Evolutionary conservation across 768 basidiomycete species (phyloP), one percentile per base, ranked within the genome.

Genomic region (Trametes meyenii): DNA sequence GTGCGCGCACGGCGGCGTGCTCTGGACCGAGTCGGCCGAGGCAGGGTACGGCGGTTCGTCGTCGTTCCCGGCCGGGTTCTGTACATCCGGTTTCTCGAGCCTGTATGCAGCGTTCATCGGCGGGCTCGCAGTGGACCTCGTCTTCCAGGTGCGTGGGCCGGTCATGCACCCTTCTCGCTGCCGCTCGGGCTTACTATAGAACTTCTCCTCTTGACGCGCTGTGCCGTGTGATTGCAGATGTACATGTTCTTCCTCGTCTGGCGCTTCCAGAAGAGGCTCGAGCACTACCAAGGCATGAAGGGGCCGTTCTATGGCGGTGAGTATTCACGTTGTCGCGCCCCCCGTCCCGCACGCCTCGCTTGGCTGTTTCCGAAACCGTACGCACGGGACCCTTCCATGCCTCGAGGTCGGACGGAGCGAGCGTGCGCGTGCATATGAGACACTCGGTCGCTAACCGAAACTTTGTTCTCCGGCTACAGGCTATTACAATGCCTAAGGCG

Each of bases 161-260:
- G 74, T 74, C 51, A 54, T 40, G 60, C 60, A 62, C 60, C 63
- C 48, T 64, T 58, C 48, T 43, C 50, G 36, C 49, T 43, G 57
- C 60, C 65, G 60, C 68, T 66, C 55, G 62, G 33, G 67, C 64
- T 60, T 17, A 60, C 55, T 4, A 43, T 46, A 19, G 61, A 65
- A 65, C 70, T 68, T 69, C 73, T 70, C 61, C 40, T n/a, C n/a
- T 56, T 43, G 36, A 49, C 62, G 43, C 35, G 51, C 26, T 35
- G 44, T 29, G 62, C 23, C 67, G 23, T 65, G 40, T 53, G 52
- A 50, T 64, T 40, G 53, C 67, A 89, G 89, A 69, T 87, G 52
- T 90, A 90, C 79, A 87, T 90, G 86, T 84, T 81, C 73, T 89
- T 90, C 79, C 75, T 89, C 73, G 79, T 78, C 68, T 92, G 88